phyloP scores from a whole-genome alignment of 768 basidiomycete species.

The Trametopsis cervina region DNA sequence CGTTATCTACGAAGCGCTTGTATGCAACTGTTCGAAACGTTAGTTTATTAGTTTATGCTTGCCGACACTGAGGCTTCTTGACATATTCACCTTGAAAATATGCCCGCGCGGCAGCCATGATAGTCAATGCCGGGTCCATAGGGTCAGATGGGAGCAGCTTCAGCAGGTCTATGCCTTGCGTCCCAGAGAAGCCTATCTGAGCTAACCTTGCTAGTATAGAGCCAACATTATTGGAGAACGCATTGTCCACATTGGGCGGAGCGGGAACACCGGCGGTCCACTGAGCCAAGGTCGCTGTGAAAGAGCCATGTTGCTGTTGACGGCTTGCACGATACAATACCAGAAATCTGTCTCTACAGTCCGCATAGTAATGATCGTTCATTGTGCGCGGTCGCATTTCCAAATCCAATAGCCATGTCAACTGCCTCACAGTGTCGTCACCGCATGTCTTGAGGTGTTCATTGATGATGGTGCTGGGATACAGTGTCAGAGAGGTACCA shows the following conservation, averaged over 20 bases:
- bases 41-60: neutral
- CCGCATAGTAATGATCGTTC: conserved; percentile 43
- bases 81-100: conserved; percentile 71
- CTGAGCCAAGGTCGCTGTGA: conserved; percentile 9
- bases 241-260: too few species aligned
- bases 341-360: conserved; percentile 32
- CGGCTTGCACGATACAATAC: conserved; percentile 18
- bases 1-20: conserved; percentile 37
- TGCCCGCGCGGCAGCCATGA: conserved; percentile 67
- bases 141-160: conserved; percentile 45
- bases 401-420: conserved; percentile 43
- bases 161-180: conserved; percentile 36
- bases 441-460: conserved; percentile 43
- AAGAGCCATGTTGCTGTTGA: conserved; percentile 8
- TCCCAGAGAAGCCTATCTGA: conserved; percentile 27
- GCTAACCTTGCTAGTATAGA: conserved; percentile 25
- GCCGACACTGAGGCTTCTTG: neutral
- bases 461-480: conserved; percentile 42
- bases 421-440: conserved; percentile 29
- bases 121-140: conserved; percentile 47
- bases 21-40: conserved; percentile 31
- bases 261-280: neutral
- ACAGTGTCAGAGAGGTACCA: too few species aligned
- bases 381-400: conserved; percentile 41
- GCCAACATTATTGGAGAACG: conserved; percentile 21